Evolutionary conservation across 1,284 basidiomycete species (phyloP).

Genomic region (Puccinia novopanici): DNA sequence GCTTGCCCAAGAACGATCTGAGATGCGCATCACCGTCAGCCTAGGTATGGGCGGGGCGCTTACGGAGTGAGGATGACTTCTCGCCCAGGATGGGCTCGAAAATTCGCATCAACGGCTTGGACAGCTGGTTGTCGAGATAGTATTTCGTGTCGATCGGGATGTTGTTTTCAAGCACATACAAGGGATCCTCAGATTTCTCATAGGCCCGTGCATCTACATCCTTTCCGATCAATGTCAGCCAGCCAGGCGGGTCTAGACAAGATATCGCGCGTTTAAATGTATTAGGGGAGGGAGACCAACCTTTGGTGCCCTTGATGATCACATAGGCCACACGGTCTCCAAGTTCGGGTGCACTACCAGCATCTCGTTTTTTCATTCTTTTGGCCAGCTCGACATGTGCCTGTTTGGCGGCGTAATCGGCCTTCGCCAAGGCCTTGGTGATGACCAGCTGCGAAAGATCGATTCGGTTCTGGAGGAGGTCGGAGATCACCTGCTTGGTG

Average conservation of each 20-base stretch:
- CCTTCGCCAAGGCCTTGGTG: conserved; percentile 88
- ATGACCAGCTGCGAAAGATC: conserved; percentile 98
- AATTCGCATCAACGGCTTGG: conserved; percentile 90
- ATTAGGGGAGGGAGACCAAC: conserved; percentile 59
- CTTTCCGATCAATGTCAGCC: neutral
- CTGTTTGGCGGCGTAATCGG: conserved; percentile 84
- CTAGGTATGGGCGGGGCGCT: conserved; percentile 56
- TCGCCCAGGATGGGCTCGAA: conserved; percentile 96
- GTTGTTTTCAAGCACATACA: conserved; percentile 93
- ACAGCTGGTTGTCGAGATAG: conserved; percentile 92
- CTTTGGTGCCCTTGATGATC: conserved; percentile 91
- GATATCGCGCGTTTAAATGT: conserved; percentile 60
- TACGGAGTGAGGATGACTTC: conserved; percentile 77
- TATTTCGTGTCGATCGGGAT: conserved; percentile 95
- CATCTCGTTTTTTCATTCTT: conserved; percentile 90
- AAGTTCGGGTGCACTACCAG: conserved; percentile 79
- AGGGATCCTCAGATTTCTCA: conserved; percentile 93
- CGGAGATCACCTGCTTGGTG: conserved; percentile 85
- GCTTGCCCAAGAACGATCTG: neutral
- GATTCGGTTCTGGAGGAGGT: conserved; percentile 88
- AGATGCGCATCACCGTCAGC: neutral
- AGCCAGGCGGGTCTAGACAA: conserved; percentile 62
- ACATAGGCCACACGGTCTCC: conserved; percentile 97
- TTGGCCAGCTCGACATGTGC: conserved; percentile 92
- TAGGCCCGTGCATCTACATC: conserved; percentile 84